Conservation (phyloP, 495 filamentous ascomycete genomes). For the Choiromyces venosus region DNA sequence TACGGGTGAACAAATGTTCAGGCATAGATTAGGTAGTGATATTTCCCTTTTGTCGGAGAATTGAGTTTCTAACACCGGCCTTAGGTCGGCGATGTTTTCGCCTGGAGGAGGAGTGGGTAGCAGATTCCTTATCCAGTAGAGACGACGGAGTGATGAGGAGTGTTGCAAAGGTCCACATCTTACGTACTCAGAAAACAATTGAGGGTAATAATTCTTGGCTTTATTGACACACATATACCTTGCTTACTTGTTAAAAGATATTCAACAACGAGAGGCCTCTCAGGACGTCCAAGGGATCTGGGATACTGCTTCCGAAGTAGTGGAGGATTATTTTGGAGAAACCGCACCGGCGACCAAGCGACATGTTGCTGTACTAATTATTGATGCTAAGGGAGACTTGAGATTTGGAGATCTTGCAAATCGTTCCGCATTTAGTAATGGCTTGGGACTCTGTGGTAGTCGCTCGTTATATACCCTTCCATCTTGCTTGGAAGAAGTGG, state of each 20-base stretch:
- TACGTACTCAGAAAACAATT: constrained; percentile 47
- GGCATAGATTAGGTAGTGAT: constrained; percentile 44
- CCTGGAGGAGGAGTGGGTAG: constrained; percentile 50
- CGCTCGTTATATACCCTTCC: constrained; percentile 50
- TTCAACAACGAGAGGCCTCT: constrained; percentile 25
- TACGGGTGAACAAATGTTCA: constrained; percentile 49
- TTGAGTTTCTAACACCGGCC: background rate
- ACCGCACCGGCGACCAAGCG: constrained; percentile 42
- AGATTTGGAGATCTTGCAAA: constrained; percentile 43
- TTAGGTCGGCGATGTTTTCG: constrained; percentile 49
- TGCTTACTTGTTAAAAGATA: constrained; percentile 20
- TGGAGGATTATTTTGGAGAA: constrained; percentile 44
- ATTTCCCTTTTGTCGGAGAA: background rate
- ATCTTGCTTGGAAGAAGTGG: constrained; percentile 48
- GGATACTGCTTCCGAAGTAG: constrained; percentile 45
- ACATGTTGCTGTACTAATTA: constrained; percentile 48
- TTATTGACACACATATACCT: constrained; percentile 42
- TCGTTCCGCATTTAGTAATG: constrained; percentile 48
- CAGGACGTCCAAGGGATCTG: constrained; percentile 43
- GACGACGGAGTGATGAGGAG: constrained; percentile 40
- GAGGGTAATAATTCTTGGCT: constrained; percentile 42
- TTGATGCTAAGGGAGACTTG: constrained; percentile 46
- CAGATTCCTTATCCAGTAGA: constrained; percentile 44
- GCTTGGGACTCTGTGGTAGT: constrained; percentile 50
- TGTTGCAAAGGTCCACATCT: constrained; percentile 50